Evolutionary conservation across 371 early-diverging fungal genomes (phyloP), one percentile per base, ranked within the genome.

Genomic region (Rhizopus stolonifer): DNA sequence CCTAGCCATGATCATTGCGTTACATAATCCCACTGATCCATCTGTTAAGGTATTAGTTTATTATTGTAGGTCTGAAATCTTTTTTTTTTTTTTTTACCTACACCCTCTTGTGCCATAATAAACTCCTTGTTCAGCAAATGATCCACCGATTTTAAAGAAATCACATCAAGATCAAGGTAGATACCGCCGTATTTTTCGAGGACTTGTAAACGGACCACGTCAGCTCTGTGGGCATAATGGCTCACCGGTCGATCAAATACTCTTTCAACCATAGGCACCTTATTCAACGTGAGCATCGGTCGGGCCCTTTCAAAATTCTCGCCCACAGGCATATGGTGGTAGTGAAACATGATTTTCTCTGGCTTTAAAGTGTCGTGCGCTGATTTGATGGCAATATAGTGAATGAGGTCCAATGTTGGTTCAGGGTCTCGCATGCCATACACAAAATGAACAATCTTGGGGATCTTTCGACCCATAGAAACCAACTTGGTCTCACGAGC

Each of bases 401-500:
- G 75, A 32, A 78, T 65, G 15, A 82, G 32, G 26, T 74, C 76
- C 10, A 82, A 62, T 0, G 64, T 60, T 0, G 81, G 78, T 6
- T 70, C 61, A 8, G 68, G 69, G 22, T 64, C 70, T 38, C 61
- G 52, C 23, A 80, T 43, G 14, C 79, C 81, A 49, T 78, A 74
- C 4, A 80, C 65, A 48, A 80, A 80, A 52, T 77, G 78, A 17
- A 78, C 74, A 18, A 80, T 74, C 32, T 77, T 79, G 26, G 80
- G 80, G 53, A 78, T 54, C 11, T 39, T 23, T 32, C 26, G 26
- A 21, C 56, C 69, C 3, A 56, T 29, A 5, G 69, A 10, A 31
- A 6, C 26, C 10, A 67, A 19, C 18, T 54, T 36, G 6, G 49
- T 50, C 17, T 56, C 40, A 3, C 54, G 61, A 8, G 69, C 73